Evolutionary conservation across 192 early-diverging fungal species (phyloP).

Genomic region (Backusella australiensis): DNA sequence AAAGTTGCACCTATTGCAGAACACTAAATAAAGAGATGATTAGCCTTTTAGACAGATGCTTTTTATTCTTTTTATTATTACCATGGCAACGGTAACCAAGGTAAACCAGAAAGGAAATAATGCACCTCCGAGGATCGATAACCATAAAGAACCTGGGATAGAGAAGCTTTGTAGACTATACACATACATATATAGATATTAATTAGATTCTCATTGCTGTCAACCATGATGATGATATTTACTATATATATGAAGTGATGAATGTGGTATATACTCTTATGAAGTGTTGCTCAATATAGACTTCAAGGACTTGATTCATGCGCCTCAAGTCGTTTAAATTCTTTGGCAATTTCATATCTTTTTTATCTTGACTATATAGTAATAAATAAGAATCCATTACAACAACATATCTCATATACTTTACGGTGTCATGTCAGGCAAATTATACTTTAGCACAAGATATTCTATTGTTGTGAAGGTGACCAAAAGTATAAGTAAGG

Average conservation of each 20-base stretch:
- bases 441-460: slow-evolving; percentile 21
- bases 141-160: slow-evolving; percentile 63
- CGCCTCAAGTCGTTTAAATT: slow-evolving; percentile 46
- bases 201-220: neutral
- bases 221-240: slow-evolving; percentile 23
- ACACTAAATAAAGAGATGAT: slow-evolving; percentile 28
- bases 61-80: slow-evolving; percentile 12
- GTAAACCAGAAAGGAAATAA: slow-evolving; percentile 52
- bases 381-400: slow-evolving; percentile 10
- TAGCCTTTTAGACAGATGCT: neutral
- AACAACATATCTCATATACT: neutral
- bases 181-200: neutral
- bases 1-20: slow-evolving; percentile 54
- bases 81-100: slow-evolving; percentile 47
- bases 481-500: slow-evolving; percentile 23
- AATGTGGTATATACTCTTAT: slow-evolving; percentile 47
- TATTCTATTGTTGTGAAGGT: slow-evolving; percentile 26
- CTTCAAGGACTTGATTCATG: slow-evolving; percentile 43
- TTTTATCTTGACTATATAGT: slow-evolving; percentile 41
- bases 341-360: slow-evolving; percentile 47
- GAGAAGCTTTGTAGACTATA: slow-evolving; percentile 58
- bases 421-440: slow-evolving; percentile 34
- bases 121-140: slow-evolving; percentile 58
- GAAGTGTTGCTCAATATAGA: slow-evolving; percentile 52
- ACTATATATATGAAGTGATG: slow-evolving; percentile 54